These are phyloP conservation scores for Fusarium bulbicola DNA, from an alignment of 2,329 filamentous ascomycete species.

Conservation along the genomic window DNA sequence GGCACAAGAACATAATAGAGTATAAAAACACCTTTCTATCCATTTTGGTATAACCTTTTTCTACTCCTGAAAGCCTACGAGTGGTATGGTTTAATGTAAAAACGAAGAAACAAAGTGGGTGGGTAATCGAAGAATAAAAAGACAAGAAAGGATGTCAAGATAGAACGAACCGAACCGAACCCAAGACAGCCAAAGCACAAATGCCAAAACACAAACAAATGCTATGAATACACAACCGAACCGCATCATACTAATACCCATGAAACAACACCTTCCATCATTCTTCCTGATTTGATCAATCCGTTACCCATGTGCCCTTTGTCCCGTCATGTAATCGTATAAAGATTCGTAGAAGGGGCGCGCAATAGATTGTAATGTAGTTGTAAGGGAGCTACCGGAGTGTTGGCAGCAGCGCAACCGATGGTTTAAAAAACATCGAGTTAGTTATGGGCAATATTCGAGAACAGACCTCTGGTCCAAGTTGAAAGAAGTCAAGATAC, in stretches of 20 bases:
- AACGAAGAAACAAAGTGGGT: constrained; percentile 27
- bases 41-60: constrained; percentile 45
- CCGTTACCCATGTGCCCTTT: constrained; percentile 25
- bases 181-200: constrained; percentile 3
- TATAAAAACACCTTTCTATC: constrained; percentile 41
- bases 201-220: not conserved
- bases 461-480: not conserved
- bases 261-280: constrained; percentile 26
- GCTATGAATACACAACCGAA: constrained; percentile 34
- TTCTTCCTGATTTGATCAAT: constrained; percentile 18
- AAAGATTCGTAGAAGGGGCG: constrained; percentile 13
- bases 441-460: not conserved
- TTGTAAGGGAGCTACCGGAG: constrained; percentile 1
- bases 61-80: constrained; percentile 42
- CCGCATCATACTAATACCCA: constrained; percentile 18
- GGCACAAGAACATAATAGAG: not conserved
- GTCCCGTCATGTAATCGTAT: constrained; percentile 29
- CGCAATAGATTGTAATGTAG: constrained; percentile 18
- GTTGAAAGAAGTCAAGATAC: not conserved
- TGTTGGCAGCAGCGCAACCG: not conserved
- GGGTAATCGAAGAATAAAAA: constrained; percentile 25
- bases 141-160: constrained; percentile 4
- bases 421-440: not conserved
- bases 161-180: not conserved
- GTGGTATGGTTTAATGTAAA: constrained; percentile 38